These are phyloP conservation scores for Linum lewisii DNA, from an alignment of 345 rosid genomes.

Conservation along the genomic window DNA sequence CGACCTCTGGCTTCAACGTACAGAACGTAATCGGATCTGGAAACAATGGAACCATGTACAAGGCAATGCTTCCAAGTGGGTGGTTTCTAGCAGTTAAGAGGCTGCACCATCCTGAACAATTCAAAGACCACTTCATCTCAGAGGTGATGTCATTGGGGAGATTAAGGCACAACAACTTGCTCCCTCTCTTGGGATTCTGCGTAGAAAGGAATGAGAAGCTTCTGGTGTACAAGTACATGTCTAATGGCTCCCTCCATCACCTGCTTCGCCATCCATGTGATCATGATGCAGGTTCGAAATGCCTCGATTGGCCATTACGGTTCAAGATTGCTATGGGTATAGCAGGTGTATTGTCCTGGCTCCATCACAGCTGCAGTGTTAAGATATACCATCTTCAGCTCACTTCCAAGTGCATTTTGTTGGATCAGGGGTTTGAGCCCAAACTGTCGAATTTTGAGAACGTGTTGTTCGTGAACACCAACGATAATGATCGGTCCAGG, in stretches of 20 bases:
- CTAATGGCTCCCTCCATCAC: constrained; percentile 20
- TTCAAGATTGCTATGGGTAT: constrained; percentile 17
- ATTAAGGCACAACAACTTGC: constrained; percentile 7
- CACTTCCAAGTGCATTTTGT: constrained; percentile 11
- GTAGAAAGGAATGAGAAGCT: constrained; percentile 10
- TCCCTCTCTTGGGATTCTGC: constrained; percentile 22
- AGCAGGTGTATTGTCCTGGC: constrained; percentile 25
- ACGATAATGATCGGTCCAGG: background rate
- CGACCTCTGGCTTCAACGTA: constrained; percentile 5
- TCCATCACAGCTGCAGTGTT: constrained; percentile 13
- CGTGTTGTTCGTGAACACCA: background rate
- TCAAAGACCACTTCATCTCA: background rate
- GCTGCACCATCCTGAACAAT: background rate
- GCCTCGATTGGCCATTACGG: constrained; percentile 20
- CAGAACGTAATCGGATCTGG: constrained; percentile 1
- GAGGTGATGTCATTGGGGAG: constrained; percentile 12
- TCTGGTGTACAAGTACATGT: constrained; percentile 18
- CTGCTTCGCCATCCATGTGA: constrained; percentile 11
- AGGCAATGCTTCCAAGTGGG: constrained; percentile 9
- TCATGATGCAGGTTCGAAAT: background rate
- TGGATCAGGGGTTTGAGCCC: constrained; percentile 15
- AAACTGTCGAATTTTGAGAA: constrained; percentile 16
- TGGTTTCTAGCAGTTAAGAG: constrained; percentile 14
- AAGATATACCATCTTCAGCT: constrained; percentile 15
- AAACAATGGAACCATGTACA: constrained; percentile 7